These are phyloP conservation scores for Aspergillus panamensis DNA, from an alignment of 495 filamentous ascomycete genomes.

Conservation along the genomic window DNA sequence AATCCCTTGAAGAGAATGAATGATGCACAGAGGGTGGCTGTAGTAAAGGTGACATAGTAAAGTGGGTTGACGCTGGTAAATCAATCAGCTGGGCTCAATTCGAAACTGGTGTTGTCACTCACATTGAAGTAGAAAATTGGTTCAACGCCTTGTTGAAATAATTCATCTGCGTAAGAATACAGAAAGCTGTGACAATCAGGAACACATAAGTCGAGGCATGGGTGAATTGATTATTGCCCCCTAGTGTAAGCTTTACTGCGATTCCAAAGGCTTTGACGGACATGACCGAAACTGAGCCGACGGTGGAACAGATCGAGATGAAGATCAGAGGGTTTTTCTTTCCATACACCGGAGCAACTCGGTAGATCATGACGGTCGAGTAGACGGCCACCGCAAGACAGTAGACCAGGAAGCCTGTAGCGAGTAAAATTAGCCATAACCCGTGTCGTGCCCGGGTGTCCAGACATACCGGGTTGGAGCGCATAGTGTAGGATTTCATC, in stretches of 20 bases:
- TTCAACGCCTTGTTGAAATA: slow-evolving; percentile 99
- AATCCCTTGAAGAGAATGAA: slow-evolving; percentile 98
- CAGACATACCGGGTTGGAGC: slow-evolving; percentile 74
- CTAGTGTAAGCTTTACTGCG: slow-evolving; percentile 87
- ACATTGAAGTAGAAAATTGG: slow-evolving; percentile 97
- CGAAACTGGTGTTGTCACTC: slow-evolving; percentile 32
- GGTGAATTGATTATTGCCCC: slow-evolving; percentile 88
- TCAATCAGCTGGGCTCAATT: slow-evolving; percentile 26
- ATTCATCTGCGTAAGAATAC: slow-evolving; percentile 98
- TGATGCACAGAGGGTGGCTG: slow-evolving; percentile 86
- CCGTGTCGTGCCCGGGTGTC: neutral
- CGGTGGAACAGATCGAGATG: slow-evolving; percentile 94
- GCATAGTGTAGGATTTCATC: slow-evolving; percentile 87
- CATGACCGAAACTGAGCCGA: slow-evolving; percentile 97
- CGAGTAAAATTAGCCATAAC: neutral
- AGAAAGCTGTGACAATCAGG: slow-evolving; percentile 83
- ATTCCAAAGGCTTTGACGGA: slow-evolving; percentile 97
- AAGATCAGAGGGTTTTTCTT: slow-evolving; percentile 94
- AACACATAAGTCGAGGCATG: slow-evolving; percentile 96
- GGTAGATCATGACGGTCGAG: slow-evolving; percentile 92
- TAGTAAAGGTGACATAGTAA: slow-evolving; percentile 99
- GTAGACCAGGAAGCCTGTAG: slow-evolving; percentile 83
- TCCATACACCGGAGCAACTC: slow-evolving; percentile 79
- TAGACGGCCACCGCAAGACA: slow-evolving; percentile 73
- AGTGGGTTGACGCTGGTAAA: slow-evolving; percentile 85